Conservation (phyloP, 2,329 filamentous ascomycete species). For the Aspergillus vadensis region DNA sequence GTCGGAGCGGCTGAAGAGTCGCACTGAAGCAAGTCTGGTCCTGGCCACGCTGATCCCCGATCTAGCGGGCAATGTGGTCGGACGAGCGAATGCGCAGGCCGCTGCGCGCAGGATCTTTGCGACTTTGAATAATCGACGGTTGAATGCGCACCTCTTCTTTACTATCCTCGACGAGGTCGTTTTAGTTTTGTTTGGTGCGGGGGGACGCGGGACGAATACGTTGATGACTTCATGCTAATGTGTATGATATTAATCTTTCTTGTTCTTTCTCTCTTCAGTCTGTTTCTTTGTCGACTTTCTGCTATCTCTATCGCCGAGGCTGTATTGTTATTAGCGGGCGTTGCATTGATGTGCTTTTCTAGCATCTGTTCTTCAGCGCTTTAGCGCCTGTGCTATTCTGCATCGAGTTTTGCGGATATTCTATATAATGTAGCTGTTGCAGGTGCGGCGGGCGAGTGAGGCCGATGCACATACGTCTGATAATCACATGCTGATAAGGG, state of each 20-base stretch:
- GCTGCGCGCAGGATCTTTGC: constrained; percentile 88
- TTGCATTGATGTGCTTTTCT: neutral
- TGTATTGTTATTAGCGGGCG: constrained; percentile 3
- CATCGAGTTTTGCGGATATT: neutral
- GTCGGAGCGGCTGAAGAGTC: constrained; percentile 75
- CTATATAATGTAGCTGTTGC: neutral
- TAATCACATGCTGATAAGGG: neutral
- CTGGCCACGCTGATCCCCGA: constrained; percentile 88
- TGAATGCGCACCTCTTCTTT: constrained; percentile 76
- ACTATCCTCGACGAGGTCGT: constrained; percentile 72
- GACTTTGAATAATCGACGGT: constrained; percentile 82
- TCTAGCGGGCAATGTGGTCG: constrained; percentile 88
- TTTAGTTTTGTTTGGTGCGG: constrained; percentile 60
- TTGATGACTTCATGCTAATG: constrained; percentile 6
- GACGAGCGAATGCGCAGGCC: constrained; percentile 84
- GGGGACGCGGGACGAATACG: constrained; percentile 16
- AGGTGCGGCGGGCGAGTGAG: neutral
- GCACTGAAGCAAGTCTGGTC: constrained; percentile 85
- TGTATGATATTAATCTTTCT: neutral
- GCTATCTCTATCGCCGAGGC: constrained; percentile 1
- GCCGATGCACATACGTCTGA: neutral
- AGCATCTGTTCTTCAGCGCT: neutral
- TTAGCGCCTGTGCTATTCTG: neutral
- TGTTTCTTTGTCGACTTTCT: neutral
- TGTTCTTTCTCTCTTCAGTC: neutral